Conservation (phyloP, 495 filamentous ascomycete species). For the Penicilliopsis zonata region DNA sequence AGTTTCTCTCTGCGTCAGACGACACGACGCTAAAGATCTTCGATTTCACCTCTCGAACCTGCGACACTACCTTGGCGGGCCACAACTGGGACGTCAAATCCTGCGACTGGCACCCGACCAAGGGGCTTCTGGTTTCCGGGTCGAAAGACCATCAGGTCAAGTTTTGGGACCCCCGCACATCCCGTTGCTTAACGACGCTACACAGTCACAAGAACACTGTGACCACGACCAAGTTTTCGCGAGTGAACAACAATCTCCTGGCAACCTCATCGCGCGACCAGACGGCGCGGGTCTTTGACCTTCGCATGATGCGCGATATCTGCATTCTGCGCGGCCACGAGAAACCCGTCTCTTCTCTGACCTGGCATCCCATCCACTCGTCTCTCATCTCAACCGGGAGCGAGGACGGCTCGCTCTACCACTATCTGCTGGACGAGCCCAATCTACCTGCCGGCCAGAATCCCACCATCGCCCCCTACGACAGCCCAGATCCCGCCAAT, state of each 20-base stretch:
- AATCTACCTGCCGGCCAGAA: slow-evolving; percentile 62
- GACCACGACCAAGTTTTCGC: slow-evolving; percentile 78
- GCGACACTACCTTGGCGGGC: slow-evolving; percentile 70
- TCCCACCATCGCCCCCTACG: slow-evolving; percentile 64
- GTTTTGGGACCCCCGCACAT: slow-evolving; percentile 89
- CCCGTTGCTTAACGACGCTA: slow-evolving; percentile 80
- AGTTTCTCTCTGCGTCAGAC: slow-evolving; percentile 93
- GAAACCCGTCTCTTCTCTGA: slow-evolving; percentile 83
- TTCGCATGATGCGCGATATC: slow-evolving; percentile 97
- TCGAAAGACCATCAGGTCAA: slow-evolving; percentile 97
- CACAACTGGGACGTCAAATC: slow-evolving; percentile 95
- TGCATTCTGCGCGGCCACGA: slow-evolving; percentile 84
- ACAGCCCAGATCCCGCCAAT: slow-evolving; percentile 62
- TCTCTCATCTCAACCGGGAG: slow-evolving; percentile 85
- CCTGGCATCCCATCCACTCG: slow-evolving; percentile 88
- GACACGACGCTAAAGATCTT: slow-evolving; percentile 90
- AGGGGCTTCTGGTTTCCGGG: slow-evolving; percentile 86
- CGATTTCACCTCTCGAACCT: slow-evolving; percentile 78
- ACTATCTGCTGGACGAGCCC: slow-evolving; percentile 87
- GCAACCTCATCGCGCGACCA: slow-evolving; percentile 89
- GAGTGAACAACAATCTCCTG: slow-evolving; percentile 65
- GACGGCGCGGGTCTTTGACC: slow-evolving; percentile 82
- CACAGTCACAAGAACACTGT: slow-evolving; percentile 98
- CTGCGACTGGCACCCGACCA: slow-evolving; percentile 95
- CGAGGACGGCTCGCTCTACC: slow-evolving; percentile 75